Conservation (phyloP, 2,329 filamentous ascomycete genomes). For the Colletotrichum limetticola region DNA sequence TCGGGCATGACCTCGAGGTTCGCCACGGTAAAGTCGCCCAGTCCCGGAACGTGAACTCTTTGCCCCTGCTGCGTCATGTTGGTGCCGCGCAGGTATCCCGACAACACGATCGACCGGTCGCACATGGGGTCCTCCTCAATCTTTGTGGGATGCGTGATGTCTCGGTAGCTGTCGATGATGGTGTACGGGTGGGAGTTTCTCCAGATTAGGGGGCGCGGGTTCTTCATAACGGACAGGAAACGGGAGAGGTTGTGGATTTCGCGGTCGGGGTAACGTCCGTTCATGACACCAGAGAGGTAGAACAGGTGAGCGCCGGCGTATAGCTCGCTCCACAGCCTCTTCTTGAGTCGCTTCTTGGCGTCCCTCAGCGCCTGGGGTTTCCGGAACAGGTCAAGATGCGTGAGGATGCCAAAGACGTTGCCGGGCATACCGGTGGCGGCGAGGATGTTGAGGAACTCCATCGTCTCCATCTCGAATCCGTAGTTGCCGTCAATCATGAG, state of each 20-base stretch:
- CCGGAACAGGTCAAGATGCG: conserved; percentile 93
- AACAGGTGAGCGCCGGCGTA: conserved; percentile 98
- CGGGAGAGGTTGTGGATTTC: conserved; percentile 96
- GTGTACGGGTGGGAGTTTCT: conserved; percentile 96
- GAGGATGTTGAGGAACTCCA: conserved; percentile 97
- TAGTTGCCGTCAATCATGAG: conserved; percentile 99
- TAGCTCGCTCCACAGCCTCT: conserved; percentile 94
- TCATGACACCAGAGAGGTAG: conserved; percentile 95
- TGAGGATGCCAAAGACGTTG: conserved; percentile 97
- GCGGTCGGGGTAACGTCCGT: conserved; percentile 94
- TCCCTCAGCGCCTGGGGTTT: conserved; percentile 92
- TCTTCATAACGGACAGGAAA: conserved; percentile 99
- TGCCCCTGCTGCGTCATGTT: conserved; percentile 91
- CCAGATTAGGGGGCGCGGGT: conserved; percentile 95
- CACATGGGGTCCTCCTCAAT: conserved; percentile 91
- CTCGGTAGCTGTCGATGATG: conserved; percentile 92
- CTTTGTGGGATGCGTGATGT: conserved; percentile 91
- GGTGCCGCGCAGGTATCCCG: conserved; percentile 93
- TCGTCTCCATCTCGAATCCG: conserved; percentile 99
- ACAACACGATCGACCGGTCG: conserved; percentile 89
- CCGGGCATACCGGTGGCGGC: conserved; percentile 97
- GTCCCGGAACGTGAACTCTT: conserved; percentile 89
- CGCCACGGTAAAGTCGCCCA: conserved; percentile 87
- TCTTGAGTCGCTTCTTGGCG: conserved; percentile 96
- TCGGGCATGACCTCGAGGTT: conserved; percentile 90